A percentile compares a stretch with the other conserved stretches of the same genome.
Evolutionary conservation across 768 basidiomycete genomes (phyloP).

Genomic region (Leccinum arenicola): DNA sequence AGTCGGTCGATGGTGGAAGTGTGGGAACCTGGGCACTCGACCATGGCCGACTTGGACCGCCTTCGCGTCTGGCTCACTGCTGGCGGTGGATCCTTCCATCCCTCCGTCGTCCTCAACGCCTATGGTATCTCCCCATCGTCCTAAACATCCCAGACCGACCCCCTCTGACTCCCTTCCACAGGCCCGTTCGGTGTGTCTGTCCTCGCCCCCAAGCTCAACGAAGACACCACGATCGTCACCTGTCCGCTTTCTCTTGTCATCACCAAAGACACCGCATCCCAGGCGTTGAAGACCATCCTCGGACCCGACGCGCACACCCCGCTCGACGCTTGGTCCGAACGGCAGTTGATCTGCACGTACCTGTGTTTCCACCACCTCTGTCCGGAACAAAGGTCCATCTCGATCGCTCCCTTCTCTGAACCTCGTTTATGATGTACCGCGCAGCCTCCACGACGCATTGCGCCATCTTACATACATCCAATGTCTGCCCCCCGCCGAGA

Average conservation of each 20-base stretch:
- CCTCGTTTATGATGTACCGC: conserved; percentile 4
- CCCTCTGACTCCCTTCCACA: conserved; percentile 21
- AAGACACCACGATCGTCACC: conserved; percentile 55
- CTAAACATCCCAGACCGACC: too few species aligned
- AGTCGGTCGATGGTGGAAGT: too few species aligned
- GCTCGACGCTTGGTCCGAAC: conserved; percentile 46
- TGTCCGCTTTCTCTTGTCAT: conserved; percentile 68
- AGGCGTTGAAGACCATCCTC: conserved; percentile 44
- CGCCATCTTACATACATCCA: conserved; percentile 61
- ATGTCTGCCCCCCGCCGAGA: conserved; percentile 49
- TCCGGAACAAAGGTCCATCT: conserved; percentile 33
- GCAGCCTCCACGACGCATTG: conserved; percentile 16
- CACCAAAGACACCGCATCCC: conserved; percentile 47
- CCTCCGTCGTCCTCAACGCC: too few species aligned
- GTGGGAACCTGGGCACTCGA: too few species aligned
- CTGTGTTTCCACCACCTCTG: conserved; percentile 61
- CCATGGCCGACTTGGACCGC: too few species aligned
- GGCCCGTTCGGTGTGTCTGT: conserved; percentile 38
- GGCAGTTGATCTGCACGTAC: conserved; percentile 69
- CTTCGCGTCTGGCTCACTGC: too few species aligned
- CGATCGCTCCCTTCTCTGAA: not conserved
- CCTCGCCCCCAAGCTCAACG: conserved; percentile 32
- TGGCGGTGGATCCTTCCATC: too few species aligned
- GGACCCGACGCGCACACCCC: conserved; percentile 13
- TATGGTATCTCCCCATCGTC: too few species aligned